Evolutionary conservation across 306 rosid species (phyloP).

Genomic region (Neltuma alba): DNA sequence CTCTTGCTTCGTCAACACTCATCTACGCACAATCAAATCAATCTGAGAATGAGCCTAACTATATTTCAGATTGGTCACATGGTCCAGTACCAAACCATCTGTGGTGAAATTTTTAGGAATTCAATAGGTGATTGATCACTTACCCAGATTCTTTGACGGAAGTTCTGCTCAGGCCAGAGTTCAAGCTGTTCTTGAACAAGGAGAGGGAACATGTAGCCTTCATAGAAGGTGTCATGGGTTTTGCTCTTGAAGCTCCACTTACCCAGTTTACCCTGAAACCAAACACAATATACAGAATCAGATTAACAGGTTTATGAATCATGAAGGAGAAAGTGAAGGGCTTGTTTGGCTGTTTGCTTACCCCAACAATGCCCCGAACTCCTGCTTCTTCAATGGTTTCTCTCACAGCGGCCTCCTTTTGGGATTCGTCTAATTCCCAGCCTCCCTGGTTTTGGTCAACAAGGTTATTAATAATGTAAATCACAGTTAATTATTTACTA

Average conservation of each 20-base stretch:
- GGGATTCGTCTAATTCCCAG: conserved; percentile 86
- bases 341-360: conserved; percentile 6
- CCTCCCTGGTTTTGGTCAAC: conserved; percentile 65
- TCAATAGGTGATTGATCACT: not conserved
- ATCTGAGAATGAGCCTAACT: too few relatives aligned
- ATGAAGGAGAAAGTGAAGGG: not conserved
- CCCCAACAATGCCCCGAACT: conserved; percentile 72
- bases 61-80: too few relatives aligned
- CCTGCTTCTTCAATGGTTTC: conserved; percentile 94
- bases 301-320: not conserved
- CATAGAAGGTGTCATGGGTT: conserved; percentile 60
- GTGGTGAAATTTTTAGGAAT: too few relatives aligned
- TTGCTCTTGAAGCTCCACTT: conserved; percentile 90
- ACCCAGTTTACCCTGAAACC: conserved; percentile 66
- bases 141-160: conserved; percentile 80
- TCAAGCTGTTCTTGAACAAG: conserved; percentile 80
- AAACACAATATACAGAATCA: not conserved
- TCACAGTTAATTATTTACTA: not conserved
- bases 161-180: conserved; percentile 77
- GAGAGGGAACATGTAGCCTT: conserved; percentile 92
- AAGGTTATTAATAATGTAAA: not conserved
- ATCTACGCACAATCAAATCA: conserved; percentile 47
- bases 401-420: conserved; percentile 77
- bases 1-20: conserved; percentile 70
- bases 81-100: too few relatives aligned